Conservation (phyloP, 371 early-diverging fungal genomes). For the Mucor circinelloides region DNA sequence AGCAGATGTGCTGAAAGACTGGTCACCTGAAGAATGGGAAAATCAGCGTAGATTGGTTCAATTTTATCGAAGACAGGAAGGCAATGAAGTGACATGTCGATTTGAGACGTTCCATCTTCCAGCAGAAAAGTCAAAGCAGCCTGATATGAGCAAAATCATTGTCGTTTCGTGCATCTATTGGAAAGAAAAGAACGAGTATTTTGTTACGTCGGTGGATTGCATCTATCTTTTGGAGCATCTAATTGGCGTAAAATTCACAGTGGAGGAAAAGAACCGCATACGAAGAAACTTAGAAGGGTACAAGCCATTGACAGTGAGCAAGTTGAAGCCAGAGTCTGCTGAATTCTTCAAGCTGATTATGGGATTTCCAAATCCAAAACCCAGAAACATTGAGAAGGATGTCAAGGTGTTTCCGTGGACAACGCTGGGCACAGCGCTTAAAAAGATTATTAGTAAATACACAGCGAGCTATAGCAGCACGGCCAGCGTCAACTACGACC, state of each 20-base stretch:
- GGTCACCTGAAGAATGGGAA: conserved; percentile 67
- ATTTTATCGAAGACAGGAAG: conserved; percentile 65
- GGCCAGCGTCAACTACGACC: conserved; percentile 30
- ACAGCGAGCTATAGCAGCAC: conserved; percentile 54
- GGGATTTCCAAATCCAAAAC: conserved; percentile 81
- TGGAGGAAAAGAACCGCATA: conserved; percentile 85
- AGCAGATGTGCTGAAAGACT: conserved; percentile 60
- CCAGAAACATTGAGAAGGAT: conserved; percentile 86
- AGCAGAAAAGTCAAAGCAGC: conserved; percentile 48
- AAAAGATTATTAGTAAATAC: conserved; percentile 77
- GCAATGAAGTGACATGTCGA: conserved; percentile 62
- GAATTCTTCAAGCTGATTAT: conserved; percentile 82
- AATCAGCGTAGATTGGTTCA: conserved; percentile 73
- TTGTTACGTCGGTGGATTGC: conserved; percentile 81
- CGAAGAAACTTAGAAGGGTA: conserved; percentile 85
- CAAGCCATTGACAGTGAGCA: conserved; percentile 76
- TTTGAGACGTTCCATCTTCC: conserved; percentile 59
- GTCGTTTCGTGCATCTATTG: conserved; percentile 84
- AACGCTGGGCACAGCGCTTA: conserved; percentile 63
- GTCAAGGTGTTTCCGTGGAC: conserved; percentile 84
- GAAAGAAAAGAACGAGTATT: conserved; percentile 72
- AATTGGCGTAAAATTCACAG: conserved; percentile 71
- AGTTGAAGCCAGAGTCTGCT: conserved; percentile 67
- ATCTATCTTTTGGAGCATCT: conserved; percentile 73
- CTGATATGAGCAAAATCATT: conserved; percentile 29